Evolutionary conservation across 1,139 yeast genomes (phyloP), one percentile per base, ranked within the genome.

Genomic region (Saccharomyces pastorianus): DNA sequence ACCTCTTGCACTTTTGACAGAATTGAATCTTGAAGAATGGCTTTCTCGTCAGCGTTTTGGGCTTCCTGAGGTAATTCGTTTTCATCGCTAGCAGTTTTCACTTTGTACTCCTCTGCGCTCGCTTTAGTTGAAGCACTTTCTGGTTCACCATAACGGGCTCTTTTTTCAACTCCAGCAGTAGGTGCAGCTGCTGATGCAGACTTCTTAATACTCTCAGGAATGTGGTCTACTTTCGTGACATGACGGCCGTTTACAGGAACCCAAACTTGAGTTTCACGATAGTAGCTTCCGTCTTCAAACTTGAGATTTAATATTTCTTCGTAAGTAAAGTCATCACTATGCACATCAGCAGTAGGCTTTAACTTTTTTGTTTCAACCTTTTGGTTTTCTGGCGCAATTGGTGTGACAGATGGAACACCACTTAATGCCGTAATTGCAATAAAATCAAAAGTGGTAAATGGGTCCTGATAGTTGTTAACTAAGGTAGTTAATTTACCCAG

Each of bases 401-500:
- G 17, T 1, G 29, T 9, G 13, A 48, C 23, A 7, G 13, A 13
- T 2, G 46, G 11, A 29, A 6, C 31, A 31, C n/a, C 23, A 47
- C 14, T 31, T 23, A 49, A 31, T 25, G 49, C 29, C n/a, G 42
- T 44, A 6, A 52, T 17, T 14, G 14, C 29, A 14, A 55, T 32
- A 6, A 56, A 27, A 55, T 67, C 71, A 50, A 65, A 64, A 9
- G 59, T 56, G 28, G 52, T 51, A 49, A 68, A 68, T 6, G 71
- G 71, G 50, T 65, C 67, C 23, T 57, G 57, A 28, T 57, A 61
- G 51, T 64, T 63, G 34, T 62, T 64, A 2, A 65, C 64, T 47
- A 57, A 58, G 1, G 58, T 49, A 11, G 63, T 58, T 29, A 68
- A 50, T 25, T 66, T 69, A 6, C 61, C 61, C 23, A 68, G 53